Percentiles rank a stretch among this genome's conserved stretches.
phyloP scores from a whole-genome alignment of 208 protist species.

The Crithidia expoeki region DNA sequence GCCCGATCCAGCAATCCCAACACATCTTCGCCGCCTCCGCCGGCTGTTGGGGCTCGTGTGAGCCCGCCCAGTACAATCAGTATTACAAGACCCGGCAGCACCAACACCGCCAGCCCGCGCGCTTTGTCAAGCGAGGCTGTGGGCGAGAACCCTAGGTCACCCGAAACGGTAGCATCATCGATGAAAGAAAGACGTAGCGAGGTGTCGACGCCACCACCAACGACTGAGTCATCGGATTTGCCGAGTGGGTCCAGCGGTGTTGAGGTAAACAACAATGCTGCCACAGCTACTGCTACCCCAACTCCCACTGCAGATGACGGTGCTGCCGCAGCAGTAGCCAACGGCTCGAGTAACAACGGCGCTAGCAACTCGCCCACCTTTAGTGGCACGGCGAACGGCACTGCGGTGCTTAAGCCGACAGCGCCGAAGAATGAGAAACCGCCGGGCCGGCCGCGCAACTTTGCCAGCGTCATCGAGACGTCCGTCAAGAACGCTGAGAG shows the following conservation, averaged over 20 bases:
- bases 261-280: neutral
- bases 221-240: neutral
- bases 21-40: slow-evolving; percentile 10
- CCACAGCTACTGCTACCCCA: neutral
- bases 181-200: neutral
- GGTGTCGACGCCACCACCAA: neutral
- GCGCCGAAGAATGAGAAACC: slow-evolving; percentile 59
- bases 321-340: neutral
- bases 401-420: slow-evolving; percentile 37
- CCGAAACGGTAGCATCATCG: neutral
- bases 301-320: neutral
- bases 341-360: neutral
- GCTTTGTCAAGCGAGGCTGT: neutral
- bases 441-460: slow-evolving; percentile 38
- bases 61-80: slow-evolving; percentile 25
- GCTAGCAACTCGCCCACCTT: neutral
- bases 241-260: neutral
- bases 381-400: neutral
- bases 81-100: slow-evolving; percentile 18
- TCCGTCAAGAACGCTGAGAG: slow-evolving; percentile 9
- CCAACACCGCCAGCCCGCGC: neutral
- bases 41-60: neutral
- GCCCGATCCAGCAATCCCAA: too few relatives aligned
- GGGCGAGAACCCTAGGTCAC: neutral
- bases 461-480: slow-evolving; percentile 39